Base-by-base conservation (phyloP, 768 basidiomycete genomes). In the Cantharellus cinnabarinus region DNA sequence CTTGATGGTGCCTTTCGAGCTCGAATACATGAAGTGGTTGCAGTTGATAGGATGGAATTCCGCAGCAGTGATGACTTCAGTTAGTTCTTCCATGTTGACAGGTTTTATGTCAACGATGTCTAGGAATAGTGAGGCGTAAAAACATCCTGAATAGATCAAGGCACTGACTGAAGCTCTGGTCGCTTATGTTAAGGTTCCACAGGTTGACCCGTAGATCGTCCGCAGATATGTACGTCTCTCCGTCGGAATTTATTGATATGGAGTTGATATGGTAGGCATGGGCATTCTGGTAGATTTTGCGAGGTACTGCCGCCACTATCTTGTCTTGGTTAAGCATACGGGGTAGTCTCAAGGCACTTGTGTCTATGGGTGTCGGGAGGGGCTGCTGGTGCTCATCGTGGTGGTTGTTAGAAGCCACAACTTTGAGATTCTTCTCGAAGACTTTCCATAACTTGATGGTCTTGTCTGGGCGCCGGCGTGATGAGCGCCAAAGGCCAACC, bases 391-490 rank as follows among this genome's bases (percentile, higher is more conserved):
- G 80, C 41, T 85, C 86, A 68, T 88, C 85, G 64, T 79, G 78
- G 63, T 94, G 83, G 71, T 98, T 98, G 68, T 91, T 95, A 76
- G 98, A 91, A 20, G 93, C 83, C 42, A 99, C 93, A 50, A 98
- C 89, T 64, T 85, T 84, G 66, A 99, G 76, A 42, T 85, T 85
- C 73, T 97, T 97, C 74, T 98, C 95, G 62, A 98, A 98, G n/a
- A 99, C 93, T 70, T 99, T 98, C 95, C 95, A 99, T 59, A 98
- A 81, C 70, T 99, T 99, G 75, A 99, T 95, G 41, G 95, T 99
- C 76, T 99, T 99, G 77, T 99, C 95, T 99, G 68, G 29, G 20
- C 20, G 41, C 10, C 29, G 41, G 20, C 5, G 29, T 5, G 50
- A 50, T 37, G 20, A 40, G 14, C 44, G 41, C 38, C n/a, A 37